Conservation (phyloP, 805 yeast genomes). For the Wickerhamiella bombiphila region DNA sequence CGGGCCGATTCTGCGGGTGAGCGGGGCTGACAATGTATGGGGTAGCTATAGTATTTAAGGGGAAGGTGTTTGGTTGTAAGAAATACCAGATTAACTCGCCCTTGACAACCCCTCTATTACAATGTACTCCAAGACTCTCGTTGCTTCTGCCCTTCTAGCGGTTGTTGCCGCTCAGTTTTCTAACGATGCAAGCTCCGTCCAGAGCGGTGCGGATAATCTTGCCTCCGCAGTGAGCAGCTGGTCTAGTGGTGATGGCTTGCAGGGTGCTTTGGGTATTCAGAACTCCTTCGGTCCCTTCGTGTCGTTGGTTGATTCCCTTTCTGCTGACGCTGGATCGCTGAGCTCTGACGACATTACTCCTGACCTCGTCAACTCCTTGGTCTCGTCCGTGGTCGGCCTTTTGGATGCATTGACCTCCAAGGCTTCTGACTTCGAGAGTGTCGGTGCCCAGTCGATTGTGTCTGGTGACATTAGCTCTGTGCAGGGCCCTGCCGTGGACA, state of each 20-base stretch:
- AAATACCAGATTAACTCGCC: too few relatives aligned
- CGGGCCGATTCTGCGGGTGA: too few relatives aligned
- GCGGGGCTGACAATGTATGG: too few relatives aligned
- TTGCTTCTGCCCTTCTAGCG: conserved; percentile 14
- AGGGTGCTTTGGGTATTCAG: conserved; percentile 22
- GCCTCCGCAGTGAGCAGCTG: conserved; percentile 8
- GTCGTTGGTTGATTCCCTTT: conserved; percentile 12
- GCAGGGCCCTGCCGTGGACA: conserved; percentile 13
- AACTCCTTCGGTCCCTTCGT: conserved; percentile 13
- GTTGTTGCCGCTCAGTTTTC: conserved; percentile 10
- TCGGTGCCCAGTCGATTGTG: conserved; percentile 16
- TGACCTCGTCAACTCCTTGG: conserved; percentile 7
- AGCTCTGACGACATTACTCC: conserved; percentile 10
- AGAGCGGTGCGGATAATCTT: conserved; percentile 12
- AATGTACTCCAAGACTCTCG: conserved; percentile 15
- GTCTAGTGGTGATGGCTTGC: conserved; percentile 15
- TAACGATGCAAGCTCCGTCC: conserved; percentile 10
- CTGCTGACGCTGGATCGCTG: conserved; percentile 6
- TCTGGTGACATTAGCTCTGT: conserved; percentile 15
- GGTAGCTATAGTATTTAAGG: too few relatives aligned
- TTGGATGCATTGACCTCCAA: conserved; percentile 15
- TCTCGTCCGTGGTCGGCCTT: conserved; percentile 12
- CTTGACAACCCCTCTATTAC: too few relatives aligned
- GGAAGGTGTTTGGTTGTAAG: too few relatives aligned
- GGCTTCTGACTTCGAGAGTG: conserved; percentile 17